phyloP scores from a whole-genome alignment of 2,329 filamentous ascomycete species.

The Pseudogymnoascus verrucosus region DNA sequence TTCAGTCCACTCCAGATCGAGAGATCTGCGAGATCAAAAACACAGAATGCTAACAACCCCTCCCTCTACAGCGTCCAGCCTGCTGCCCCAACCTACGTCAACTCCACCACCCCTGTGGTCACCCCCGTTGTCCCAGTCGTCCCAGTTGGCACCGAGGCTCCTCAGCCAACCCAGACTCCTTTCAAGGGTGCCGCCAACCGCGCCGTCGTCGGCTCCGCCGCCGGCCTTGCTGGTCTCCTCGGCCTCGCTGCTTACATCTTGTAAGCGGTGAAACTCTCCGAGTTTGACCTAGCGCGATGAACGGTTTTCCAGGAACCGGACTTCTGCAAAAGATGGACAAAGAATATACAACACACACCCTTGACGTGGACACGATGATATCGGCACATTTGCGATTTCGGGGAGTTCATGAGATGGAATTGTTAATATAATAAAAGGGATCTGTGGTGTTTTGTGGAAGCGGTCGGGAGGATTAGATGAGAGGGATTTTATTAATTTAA shows the following conservation, averaged over 20 bases:
- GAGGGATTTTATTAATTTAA: background rate
- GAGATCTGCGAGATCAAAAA: background rate
- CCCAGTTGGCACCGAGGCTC: conserved; percentile 16
- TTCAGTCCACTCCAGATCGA: no score
- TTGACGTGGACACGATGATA: background rate
- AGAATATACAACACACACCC: background rate
- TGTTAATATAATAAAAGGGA: background rate
- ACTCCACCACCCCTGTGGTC: conserved; percentile 21
- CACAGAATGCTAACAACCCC: conserved; percentile 11
- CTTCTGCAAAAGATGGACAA: background rate
- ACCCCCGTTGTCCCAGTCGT: conserved; percentile 19
- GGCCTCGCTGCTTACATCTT: conserved; percentile 44
- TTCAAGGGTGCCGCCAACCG: conserved; percentile 50
- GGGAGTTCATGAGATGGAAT: background rate
- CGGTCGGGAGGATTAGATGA: background rate
- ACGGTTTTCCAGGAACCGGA: background rate
- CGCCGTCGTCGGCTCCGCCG: conserved; percentile 48
- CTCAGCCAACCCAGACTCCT: conserved; percentile 27
- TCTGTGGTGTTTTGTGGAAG: background rate
- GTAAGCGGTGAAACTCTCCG: conserved; percentile 16
- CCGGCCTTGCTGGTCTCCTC: conserved; percentile 51
- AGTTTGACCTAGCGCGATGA: no score
- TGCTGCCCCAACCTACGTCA: conserved; percentile 17
- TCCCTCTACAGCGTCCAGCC: conserved; percentile 13
- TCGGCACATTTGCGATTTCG: background rate